Base-by-base conservation (phyloP, 2,329 filamentous ascomycete species). In the Leptographium procerum region DNA sequence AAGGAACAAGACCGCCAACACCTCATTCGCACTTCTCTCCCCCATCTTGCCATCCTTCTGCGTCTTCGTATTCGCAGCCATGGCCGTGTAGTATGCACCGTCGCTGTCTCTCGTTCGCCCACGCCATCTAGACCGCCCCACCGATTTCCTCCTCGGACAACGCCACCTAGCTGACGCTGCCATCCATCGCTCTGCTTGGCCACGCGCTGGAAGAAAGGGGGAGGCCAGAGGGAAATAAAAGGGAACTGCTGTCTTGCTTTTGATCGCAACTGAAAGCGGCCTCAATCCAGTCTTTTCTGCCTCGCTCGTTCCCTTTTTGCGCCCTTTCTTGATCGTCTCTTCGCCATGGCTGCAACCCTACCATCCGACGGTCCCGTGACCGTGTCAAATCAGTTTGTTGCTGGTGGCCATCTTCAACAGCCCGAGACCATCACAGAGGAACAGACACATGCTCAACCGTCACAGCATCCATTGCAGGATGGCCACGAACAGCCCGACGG, bases 361-460 rank as follows among this genome's bases (percentile, higher is more conserved):
- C n/a, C 7, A 22, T 55, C 26, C 9, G 26, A 22, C 11, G 47
- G 52, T 51, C 57, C 45, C 34, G 47, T 47, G 57, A 45, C 47
- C 26, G 31, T 19, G 11, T 4, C 47, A 16, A 16, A 19, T 14
- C 33, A n/a, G n/a, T n/a, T n/a, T n/a, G n/a, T n/a, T 11, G 31
- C 54, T 43, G 10, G 33, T 29, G 31, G 51, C 31, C 51, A 28
- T 24, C 34, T 13, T 45, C 52, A 31, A 14, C 55, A 29, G 19
- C 40, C 53, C 40, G 57, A 64, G 40, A 58, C 61, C 11, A 57
- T 60, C 53, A 34, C 45, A 14, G 56, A 61, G 33, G 55, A 28
- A 16, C 40, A 48, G 1, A 19, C 31, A 9, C 10, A 34, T 2
- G 2, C 57, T 51, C 52, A 55, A 53, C 29, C 58, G 53, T 28